phyloP scores from a whole-genome alignment of 768 basidiomycete species.

The Lactifluus hygrophoroides region DNA sequence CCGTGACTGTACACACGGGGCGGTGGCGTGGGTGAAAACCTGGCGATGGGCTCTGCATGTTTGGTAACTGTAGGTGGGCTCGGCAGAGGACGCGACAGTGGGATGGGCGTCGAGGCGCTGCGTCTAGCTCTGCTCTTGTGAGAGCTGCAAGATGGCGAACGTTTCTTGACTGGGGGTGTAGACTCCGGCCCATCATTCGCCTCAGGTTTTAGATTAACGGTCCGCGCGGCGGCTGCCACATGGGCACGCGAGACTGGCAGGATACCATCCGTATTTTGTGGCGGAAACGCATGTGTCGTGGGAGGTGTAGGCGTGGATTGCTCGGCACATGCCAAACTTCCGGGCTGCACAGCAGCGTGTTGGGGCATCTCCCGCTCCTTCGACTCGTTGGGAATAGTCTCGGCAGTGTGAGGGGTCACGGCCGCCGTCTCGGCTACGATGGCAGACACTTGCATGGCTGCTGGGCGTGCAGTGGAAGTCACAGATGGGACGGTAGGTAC shows the following conservation, averaged over 20 bases:
- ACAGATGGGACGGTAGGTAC: neutral
- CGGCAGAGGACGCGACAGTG: constrained; percentile 15
- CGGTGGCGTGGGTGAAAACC: neutral
- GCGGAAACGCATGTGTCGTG: neutral
- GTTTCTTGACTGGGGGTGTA: neutral
- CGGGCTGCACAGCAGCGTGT: neutral
- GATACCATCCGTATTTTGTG: neutral
- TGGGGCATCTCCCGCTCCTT: neutral
- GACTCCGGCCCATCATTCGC: neutral
- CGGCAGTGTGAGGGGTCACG: neutral
- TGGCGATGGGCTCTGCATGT: constrained; percentile 4
- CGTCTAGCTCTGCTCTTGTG: neutral
- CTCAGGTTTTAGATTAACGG: neutral
- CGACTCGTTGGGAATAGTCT: neutral
- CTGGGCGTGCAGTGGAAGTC: neutral
- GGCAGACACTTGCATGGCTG: neutral
- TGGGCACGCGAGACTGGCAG: neutral
- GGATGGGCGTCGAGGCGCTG: constrained; percentile 12
- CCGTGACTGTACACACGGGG: neutral
- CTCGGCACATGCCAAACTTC: neutral
- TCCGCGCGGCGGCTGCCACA: neutral
- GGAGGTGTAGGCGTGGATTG: neutral
- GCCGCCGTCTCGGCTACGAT: neutral
- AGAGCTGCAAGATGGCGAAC: neutral
- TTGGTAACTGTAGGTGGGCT: constrained; percentile 11